These are phyloP conservation scores for Linaria vulgaris DNA, from an alignment of 257 asterid species.

Conservation along the genomic window DNA sequence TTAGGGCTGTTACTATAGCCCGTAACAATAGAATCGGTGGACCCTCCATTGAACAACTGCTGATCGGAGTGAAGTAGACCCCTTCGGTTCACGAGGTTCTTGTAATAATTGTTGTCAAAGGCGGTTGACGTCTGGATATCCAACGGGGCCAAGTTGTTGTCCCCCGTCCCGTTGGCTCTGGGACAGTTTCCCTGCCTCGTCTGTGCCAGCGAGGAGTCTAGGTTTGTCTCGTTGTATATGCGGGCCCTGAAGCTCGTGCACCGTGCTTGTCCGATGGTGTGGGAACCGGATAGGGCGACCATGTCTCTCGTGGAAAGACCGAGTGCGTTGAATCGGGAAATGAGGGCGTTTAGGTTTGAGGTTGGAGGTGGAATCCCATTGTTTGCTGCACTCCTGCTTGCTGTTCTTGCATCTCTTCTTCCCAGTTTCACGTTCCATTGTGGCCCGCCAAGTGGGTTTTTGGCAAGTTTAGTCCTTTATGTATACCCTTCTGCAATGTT, in stretches of 20 bases:
- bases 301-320: constrained; percentile 77
- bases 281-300: constrained; percentile 87
- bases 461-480: too few species aligned
- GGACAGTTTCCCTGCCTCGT: constrained; percentile 65
- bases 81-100: constrained; percentile 47
- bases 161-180: constrained; percentile 49
- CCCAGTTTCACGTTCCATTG: constrained; percentile 73
- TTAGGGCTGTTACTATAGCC: constrained; percentile 34
- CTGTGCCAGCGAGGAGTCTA: constrained; percentile 53
- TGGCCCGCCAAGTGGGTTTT: constrained; percentile 88
- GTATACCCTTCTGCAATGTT: too few species aligned
- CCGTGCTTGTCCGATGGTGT: constrained; percentile 87
- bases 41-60: constrained; percentile 67
- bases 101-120: constrained; percentile 74
- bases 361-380: constrained; percentile 84
- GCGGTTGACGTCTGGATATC: constrained; percentile 57
- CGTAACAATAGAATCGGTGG: constrained; percentile 55
- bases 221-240: constrained; percentile 67
- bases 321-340: constrained; percentile 52
- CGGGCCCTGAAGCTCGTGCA: constrained; percentile 82
- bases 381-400: constrained; percentile 78
- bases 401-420: constrained; percentile 77
- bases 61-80: constrained; percentile 96
- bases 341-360: constrained; percentile 61
- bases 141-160: constrained; percentile 84